A percentile compares a stretch with the other conserved stretches of the same genome.
Evolutionary conservation across 805 yeast species (phyloP).

Genomic region (Ascoidea tarda): DNA sequence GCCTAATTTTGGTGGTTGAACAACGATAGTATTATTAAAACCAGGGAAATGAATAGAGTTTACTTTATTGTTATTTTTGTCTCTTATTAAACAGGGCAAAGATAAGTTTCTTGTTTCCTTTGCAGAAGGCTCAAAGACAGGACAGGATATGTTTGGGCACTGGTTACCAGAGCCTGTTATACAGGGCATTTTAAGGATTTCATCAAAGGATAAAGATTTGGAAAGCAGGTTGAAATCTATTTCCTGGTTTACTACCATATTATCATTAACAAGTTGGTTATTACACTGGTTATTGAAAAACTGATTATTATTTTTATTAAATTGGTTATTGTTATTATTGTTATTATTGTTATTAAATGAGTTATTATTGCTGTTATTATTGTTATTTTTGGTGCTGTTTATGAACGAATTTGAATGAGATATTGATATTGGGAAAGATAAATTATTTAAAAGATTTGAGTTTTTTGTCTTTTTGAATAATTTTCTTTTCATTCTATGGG

Average conservation of each 20-base stretch:
- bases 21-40: no score
- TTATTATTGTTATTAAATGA: no score
- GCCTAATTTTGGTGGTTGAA: neutral
- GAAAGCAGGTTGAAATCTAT: neutral
- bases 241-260: neutral
- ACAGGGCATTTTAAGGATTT: slow-evolving; percentile 8
- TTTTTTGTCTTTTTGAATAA: no score
- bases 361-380: no score
- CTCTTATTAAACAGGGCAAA: neutral
- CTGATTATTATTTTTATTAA: neutral
- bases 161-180: neutral
- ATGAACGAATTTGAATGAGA: neutral
- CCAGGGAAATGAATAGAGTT: neutral
- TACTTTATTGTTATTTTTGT: neutral
- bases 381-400: neutral
- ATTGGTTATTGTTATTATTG: neutral
- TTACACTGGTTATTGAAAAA: neutral
- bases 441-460: no score
- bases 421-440: no score
- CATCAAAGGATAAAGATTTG: slow-evolving; percentile 1
- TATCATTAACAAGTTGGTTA: neutral
- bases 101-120: neutral
- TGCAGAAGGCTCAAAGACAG: neutral
- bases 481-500: no score
- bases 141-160: slow-evolving; percentile 1